These are phyloP conservation scores for Prunus persica DNA, from an alignment of 306 rosid genomes.

Conservation along the genomic window Prunus_persica_NCBIv2 NC_034009.1:1442001-1442500, in stretches of 20 bases:
- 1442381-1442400: conserved; percentile 41
- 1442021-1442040: neutral
- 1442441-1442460: conserved; percentile 41
- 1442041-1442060: neutral
- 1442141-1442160: neutral
- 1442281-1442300: conserved; percentile 89
- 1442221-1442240: neutral
- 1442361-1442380: conserved; percentile 40
- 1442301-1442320: conserved; percentile 76
- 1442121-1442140: neutral
- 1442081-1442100: neutral
- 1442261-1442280: conserved; percentile 93
- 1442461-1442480: conserved; percentile 29
- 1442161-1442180: neutral
- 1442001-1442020: neutral
- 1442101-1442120: neutral
- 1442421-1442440: conserved; percentile 23
- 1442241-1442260: neutral
- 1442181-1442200: neutral
- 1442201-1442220: neutral
- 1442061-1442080: neutral
- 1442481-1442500: conserved; percentile 31
- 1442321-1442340: conserved; percentile 3
- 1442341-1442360: neutral
- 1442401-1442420: conserved; percentile 34